phyloP scores from a whole-genome alignment of 2,329 filamentous ascomycete genomes.

The Neoscytalidium dimidiatum region DNA sequence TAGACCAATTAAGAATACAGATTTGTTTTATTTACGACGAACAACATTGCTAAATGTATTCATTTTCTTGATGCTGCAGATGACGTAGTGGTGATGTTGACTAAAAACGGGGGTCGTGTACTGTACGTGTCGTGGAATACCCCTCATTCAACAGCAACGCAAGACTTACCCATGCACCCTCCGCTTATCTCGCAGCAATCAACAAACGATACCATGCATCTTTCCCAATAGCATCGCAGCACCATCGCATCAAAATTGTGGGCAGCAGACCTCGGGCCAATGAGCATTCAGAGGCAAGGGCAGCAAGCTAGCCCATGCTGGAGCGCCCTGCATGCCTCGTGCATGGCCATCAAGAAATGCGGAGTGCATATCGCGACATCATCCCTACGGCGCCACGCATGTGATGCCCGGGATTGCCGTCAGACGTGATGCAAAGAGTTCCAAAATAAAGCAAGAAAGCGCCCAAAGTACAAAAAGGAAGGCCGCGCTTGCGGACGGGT shows the following conservation, averaged over 20 bases:
- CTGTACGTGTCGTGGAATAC: background rate
- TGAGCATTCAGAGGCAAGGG: background rate
- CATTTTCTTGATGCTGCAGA: background rate
- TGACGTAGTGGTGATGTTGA: background rate
- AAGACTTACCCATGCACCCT: background rate
- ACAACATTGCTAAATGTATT: background rate
- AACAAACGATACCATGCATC: background rate
- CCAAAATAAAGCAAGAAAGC: background rate
- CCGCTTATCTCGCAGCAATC: background rate
- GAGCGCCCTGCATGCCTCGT: background rate
- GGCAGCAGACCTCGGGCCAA: background rate
- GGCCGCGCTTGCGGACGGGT: background rate
- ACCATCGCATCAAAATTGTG: background rate
- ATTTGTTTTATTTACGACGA: no score
- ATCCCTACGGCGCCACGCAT: constrained; percentile 9
- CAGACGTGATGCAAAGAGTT: background rate
- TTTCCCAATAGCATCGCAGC: background rate
- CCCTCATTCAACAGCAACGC: background rate
- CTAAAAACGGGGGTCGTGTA: background rate
- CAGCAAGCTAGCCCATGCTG: background rate
- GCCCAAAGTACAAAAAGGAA: background rate
- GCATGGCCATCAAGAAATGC: background rate
- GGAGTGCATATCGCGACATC: constrained; percentile 9
- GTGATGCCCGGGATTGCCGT: background rate
- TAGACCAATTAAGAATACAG: no score